Conservation (phyloP, 2,329 filamentous ascomycete genomes). For the Alternaria sp. region DNA sequence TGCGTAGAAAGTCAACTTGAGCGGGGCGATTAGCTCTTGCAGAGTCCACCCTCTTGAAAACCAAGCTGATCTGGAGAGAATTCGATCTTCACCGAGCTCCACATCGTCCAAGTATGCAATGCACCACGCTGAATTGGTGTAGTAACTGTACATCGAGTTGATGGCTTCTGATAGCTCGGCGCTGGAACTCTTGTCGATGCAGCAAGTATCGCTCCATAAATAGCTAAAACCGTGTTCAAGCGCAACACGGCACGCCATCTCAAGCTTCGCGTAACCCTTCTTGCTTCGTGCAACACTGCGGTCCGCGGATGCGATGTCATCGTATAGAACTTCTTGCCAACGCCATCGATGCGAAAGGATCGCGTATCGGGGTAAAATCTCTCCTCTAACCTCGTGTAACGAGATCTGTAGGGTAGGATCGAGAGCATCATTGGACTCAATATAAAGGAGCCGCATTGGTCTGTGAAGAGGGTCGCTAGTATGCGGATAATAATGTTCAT, state of each 20-base stretch:
- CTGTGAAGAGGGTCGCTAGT: not conserved
- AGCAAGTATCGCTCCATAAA: not conserved
- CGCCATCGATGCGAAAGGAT: constrained; percentile 18
- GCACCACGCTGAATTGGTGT: not conserved
- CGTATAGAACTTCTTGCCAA: constrained; percentile 8
- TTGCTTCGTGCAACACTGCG: not conserved
- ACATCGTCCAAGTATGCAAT: not conserved
- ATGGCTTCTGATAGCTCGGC: not conserved
- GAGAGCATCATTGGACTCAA: not conserved
- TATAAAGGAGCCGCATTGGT: not conserved
- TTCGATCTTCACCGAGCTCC: not conserved
- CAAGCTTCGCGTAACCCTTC: not conserved
- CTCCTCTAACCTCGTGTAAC: no score
- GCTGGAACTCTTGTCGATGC: not conserved
- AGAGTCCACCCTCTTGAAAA: not conserved
- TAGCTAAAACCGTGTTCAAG: not conserved
- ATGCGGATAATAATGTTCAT: not conserved
- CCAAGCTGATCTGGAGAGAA: not conserved
- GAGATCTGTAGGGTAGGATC: not conserved
- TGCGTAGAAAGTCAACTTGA: not conserved
- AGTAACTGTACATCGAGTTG: constrained; percentile 2
- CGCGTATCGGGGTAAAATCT: not conserved
- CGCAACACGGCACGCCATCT: not conserved
- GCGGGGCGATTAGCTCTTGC: not conserved
- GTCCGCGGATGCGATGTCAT: not conserved